A percentile compares a stretch with the other conserved stretches of the same genome.
phyloP scores from a whole-genome alignment of 164 flowering plant genomes.

The Kingdonia uniflora region DNA sequence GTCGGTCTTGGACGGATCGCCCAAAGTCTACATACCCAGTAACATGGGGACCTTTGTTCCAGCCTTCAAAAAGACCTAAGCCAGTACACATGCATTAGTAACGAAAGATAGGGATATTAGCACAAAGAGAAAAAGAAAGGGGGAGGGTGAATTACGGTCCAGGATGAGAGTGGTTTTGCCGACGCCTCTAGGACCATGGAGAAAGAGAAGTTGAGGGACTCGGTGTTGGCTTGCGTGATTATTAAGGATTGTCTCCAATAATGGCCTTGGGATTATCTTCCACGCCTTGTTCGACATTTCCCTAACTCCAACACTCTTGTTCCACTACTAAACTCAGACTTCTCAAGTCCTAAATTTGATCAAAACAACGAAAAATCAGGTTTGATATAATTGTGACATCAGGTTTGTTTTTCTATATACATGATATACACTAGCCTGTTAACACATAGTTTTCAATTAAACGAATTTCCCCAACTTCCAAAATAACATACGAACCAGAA shows the following conservation, averaged over 20 bases:
- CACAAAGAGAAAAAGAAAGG: not conserved
- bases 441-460: no score
- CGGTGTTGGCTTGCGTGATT: constrained; percentile 75
- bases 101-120: no score
- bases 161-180: constrained; percentile 92
- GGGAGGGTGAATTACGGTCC: constrained; percentile 65
- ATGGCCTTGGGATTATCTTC: constrained; percentile 72
- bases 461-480: no score
- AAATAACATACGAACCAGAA: no score
- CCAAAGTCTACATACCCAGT: constrained; percentile 85
- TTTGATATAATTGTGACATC: no score
- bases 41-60: constrained; percentile 79
- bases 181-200: constrained; percentile 90
- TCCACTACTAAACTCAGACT: no score
- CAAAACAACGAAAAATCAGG: no score
- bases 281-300: constrained; percentile 42
- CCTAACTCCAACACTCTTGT: no score
- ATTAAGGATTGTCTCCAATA: constrained; percentile 71
- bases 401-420: no score
- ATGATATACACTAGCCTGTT: no score
- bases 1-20: constrained; percentile 29
- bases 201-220: constrained; percentile 71
- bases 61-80: constrained; percentile 54
- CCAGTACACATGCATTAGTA: no score
- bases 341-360: no score